Conservation (phyloP, 345 rosid genomes). For the Rhodamnia rubescens region DNA sequence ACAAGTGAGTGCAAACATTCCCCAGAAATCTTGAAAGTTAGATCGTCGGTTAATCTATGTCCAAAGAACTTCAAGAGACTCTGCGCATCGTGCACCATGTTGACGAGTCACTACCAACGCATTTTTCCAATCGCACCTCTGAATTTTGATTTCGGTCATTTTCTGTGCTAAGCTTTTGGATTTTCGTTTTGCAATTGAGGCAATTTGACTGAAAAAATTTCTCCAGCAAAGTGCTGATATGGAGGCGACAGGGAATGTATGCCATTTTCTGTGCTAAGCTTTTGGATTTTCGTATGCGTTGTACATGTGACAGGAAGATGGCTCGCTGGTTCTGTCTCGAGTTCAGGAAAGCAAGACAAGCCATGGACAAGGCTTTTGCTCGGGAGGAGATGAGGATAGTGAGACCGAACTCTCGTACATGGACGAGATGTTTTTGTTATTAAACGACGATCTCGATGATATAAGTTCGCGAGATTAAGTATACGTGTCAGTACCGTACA, state of each 20-base stretch:
- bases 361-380: not conserved
- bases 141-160: not conserved
- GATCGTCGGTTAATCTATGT: not conserved
- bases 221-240: not conserved
- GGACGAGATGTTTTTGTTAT: slow-evolving; percentile 32
- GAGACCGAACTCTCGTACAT: slow-evolving; percentile 29
- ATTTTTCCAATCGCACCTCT: not conserved
- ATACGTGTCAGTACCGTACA: fast-evolving
- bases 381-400: slow-evolving; percentile 8
- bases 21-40: not conserved
- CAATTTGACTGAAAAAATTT: not conserved
- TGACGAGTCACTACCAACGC: not conserved
- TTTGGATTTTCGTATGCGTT: not conserved
- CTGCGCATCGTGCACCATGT: not conserved
- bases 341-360: slow-evolving; percentile 16
- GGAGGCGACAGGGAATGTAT: not conserved
- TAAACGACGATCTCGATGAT: slow-evolving; percentile 32
- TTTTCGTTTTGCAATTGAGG: not conserved
- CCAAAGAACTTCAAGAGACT: not conserved
- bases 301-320: slow-evolving; percentile 1
- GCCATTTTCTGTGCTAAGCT: no score
- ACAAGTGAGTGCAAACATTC: not conserved
- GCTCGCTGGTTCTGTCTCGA: slow-evolving; percentile 22
- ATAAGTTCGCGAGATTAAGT: slow-evolving; percentile 8
- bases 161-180: not conserved